Conservation (phyloP, 768 basidiomycete genomes). For the Agaricus subrufescens region DNA sequence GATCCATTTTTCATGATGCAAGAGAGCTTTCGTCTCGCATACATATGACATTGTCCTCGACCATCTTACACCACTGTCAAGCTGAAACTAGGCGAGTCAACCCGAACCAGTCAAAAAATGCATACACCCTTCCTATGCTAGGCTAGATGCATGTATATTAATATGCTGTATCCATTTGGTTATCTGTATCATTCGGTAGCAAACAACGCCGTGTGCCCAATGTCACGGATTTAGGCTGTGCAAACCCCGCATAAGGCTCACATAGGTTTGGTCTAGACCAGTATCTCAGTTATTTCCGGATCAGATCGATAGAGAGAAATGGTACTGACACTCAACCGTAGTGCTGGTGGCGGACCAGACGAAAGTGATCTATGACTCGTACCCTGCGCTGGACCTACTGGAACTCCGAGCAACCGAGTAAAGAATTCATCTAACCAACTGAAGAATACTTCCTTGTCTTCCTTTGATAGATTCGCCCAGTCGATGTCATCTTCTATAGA, state of each 20-base stretch:
- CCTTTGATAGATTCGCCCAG: slow-evolving; percentile 61
- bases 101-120: too few relatives aligned
- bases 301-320: background rate
- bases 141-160: background rate
- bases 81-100: too few relatives aligned
- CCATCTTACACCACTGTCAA: too few relatives aligned
- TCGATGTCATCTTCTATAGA: slow-evolving; percentile 37
- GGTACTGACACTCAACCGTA: slow-evolving; percentile 18
- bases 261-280: slow-evolving; percentile 21
- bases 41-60: background rate
- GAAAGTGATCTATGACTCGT: slow-evolving; percentile 15
- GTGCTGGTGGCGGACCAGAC: slow-evolving; percentile 1
- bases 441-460: slow-evolving; percentile 74
- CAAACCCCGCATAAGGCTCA: slow-evolving; percentile 12
- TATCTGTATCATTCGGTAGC: too few relatives aligned
- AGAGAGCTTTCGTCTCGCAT: too few relatives aligned
- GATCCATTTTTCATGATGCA: slow-evolving; percentile 61
- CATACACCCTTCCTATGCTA: background rate
- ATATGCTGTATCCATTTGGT: background rate
- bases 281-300: background rate
- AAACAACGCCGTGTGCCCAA: too few relatives aligned
- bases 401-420: slow-evolving; percentile 29
- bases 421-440: slow-evolving; percentile 83
- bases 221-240: too few relatives aligned
- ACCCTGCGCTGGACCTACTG: slow-evolving; percentile 9